Percentiles rank a stretch among this genome's conserved stretches.
Evolutionary conservation across 345 rosid species (phyloP).

Genomic region (Brassica cretica): DNA sequence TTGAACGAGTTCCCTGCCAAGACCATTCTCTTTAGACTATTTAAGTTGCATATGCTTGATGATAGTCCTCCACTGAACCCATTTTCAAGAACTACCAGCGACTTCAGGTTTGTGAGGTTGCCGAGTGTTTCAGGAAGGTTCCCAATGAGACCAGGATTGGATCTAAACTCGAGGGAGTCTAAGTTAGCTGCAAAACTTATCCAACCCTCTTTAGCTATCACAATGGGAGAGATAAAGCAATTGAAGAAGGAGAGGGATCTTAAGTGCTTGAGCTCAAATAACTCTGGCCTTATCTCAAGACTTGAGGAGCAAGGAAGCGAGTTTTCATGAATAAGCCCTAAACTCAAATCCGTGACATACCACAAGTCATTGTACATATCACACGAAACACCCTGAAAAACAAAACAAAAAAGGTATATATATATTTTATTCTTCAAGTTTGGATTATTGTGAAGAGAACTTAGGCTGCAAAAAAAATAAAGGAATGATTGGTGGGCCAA

Average conservation of each 20-base stretch:
- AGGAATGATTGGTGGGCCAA: constrained; percentile 31
- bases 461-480: background rate
- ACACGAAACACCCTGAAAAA: constrained; percentile 85
- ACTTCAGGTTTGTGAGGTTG: constrained; percentile 59
- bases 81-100: constrained; percentile 70
- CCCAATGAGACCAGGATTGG: constrained; percentile 64
- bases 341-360: constrained; percentile 73
- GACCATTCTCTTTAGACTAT: constrained; percentile 43
- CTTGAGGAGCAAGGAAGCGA: constrained; percentile 63
- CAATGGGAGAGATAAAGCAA: constrained; percentile 60
- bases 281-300: constrained; percentile 57
- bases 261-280: constrained; percentile 73
- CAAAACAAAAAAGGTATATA: constrained; percentile 5
- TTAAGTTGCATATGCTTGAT: constrained; percentile 51
- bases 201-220: constrained; percentile 51
- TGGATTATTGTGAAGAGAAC: background rate
- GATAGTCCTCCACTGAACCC: constrained; percentile 62
- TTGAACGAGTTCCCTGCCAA: constrained; percentile 56
- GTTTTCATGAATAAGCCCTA: constrained; percentile 77
- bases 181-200: constrained; percentile 52
- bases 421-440: background rate
- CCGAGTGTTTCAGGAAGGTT: constrained; percentile 55
- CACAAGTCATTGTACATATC: constrained; percentile 67
- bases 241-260: constrained; percentile 71
- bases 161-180: constrained; percentile 66